Evolutionary conservation across 2,329 filamentous ascomycete species (phyloP), one percentile per base, ranked within the genome.

Genomic region (Mollisiaceae sp.): DNA sequence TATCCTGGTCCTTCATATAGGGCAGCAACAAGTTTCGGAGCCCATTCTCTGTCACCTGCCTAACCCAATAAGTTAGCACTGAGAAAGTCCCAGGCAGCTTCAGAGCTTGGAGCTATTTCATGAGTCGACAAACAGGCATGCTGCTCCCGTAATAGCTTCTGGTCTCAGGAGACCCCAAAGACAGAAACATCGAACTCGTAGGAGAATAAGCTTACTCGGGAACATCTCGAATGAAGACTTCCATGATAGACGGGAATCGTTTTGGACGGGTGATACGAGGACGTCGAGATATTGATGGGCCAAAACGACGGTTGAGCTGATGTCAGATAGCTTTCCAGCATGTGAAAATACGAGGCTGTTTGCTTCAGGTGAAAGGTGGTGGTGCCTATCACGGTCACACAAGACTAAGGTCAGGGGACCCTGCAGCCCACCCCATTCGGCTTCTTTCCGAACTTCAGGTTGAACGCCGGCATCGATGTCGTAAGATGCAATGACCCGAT

Each of bases 161-260:
- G 6, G 6, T 3, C 6, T 32, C 27, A 3, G 27, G 27, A 32
- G 27, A 6, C 27, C 3, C 27, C 27, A 3, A 3, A 32, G 27
- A 32, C 3, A 32, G 27, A 32, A 32, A 32, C 27, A 32, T 32
- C 27, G 6, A 32, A 32, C 27, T 32, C 27, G 27, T 32, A 3
- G 3, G 27, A 6, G 27, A 32, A 32, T 32, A 32, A 6, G 27
- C 27, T 32, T 32, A 54, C 24, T 63, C 39, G 18, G 60, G 60
- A 11, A 63, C 60, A 47, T 63, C 50, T 2, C 54, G 36, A 58
- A 63, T 58, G 54, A 56, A 50, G 38, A 63, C 52, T 12, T 63
- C 60, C 60, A 63, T 63, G 36, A 18, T 35, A 18, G 50, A 32
- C 38, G 2, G 41, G 39, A 9, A n/a, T 20, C n/a, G 35, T 9